Evolutionary conservation across 129 eudicot species (phyloP), one percentile per base, ranked within the genome.

Genomic region (Ambrosia trifida): DNA sequence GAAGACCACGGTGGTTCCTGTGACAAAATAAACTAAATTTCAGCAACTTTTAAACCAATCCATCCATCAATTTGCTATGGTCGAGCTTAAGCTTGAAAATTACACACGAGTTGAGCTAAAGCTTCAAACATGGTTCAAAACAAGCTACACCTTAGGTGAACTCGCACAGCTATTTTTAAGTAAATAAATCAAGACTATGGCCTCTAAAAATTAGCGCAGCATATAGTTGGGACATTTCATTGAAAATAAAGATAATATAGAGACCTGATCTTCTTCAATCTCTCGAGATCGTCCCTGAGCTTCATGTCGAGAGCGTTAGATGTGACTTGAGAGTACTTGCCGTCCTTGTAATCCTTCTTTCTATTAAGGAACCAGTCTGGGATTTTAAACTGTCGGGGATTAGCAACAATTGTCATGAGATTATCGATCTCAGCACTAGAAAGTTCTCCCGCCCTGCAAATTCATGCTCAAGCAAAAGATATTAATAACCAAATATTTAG

Each of bases 1-100:
- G 89, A 41, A 87, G 95, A 80, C 95, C 95, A 71, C 95, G 95
- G 70, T 87, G 94, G 63, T 87, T 87, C 76, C 94, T 87, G 83
- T 30, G 10, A 3, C 9, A 58, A 28, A 58, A 28, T 2, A 30
- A 4, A 58, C 3, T 2, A 20, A 50, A 14, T n/a, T 6, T 50
- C 9, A 54, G 32, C 19, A 49, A 49, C 2, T 16, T 49, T 13
- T 13, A 13, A 49, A 49, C n/a, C 9, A 18, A 4, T 49, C 7
- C 10, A 40, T 40, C 44, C 7, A 10, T 7, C 44, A 38, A 5
- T 5, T 38, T 7, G 5, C n/a, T n/a, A n/a, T n/a, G n/a, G n/a
- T n/a, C n/a, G n/a, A n/a, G n/a, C n/a, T n/a, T n/a, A n/a, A n/a
- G n/a, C n/a, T n/a, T n/a, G n/a, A n/a, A n/a, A n/a, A n/a, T n/a